A percentile compares a stretch with the other conserved stretches of the same genome.
These are phyloP conservation scores for Abelmoschus esculentus DNA, from an alignment of 345 rosid genomes.

Conservation along the genomic window DNA sequence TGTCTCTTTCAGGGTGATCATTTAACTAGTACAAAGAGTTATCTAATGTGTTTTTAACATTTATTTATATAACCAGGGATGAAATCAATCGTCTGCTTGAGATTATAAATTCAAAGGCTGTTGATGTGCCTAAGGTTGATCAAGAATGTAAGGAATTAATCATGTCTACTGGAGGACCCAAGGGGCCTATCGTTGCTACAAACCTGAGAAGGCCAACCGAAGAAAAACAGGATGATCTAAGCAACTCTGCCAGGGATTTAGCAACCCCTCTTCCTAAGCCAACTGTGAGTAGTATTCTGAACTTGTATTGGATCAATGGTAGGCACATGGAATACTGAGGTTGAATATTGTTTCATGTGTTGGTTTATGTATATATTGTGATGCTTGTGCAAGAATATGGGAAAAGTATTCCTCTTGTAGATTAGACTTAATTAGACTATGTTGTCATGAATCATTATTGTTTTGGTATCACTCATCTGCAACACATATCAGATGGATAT, in stretches of 20 bases:
- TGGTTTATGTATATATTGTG: background rate
- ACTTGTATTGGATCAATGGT: background rate
- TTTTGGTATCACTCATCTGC: background rate
- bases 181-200: constrained; percentile 24
- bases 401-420: background rate
- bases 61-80: constrained; percentile 36
- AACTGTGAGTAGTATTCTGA: constrained; percentile 34
- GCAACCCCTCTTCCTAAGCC: constrained; percentile 41
- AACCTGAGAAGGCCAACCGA: constrained; percentile 24
- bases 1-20: constrained; percentile 6
- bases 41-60: background rate
- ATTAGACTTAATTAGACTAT: background rate
- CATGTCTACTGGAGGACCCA: constrained; percentile 24
- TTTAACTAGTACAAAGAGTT: background rate
- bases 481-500: background rate
- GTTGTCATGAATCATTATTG: background rate
- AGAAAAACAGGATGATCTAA: constrained; percentile 32
- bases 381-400: background rate
- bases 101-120: constrained; percentile 55
- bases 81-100: constrained; percentile 57
- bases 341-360: background rate
- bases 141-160: constrained; percentile 25
- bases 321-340: background rate
- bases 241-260: constrained; percentile 27
- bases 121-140: constrained; percentile 15